phyloP scores from a whole-genome alignment of 208 protist genomes.

The Porcisia deanei region DNA sequence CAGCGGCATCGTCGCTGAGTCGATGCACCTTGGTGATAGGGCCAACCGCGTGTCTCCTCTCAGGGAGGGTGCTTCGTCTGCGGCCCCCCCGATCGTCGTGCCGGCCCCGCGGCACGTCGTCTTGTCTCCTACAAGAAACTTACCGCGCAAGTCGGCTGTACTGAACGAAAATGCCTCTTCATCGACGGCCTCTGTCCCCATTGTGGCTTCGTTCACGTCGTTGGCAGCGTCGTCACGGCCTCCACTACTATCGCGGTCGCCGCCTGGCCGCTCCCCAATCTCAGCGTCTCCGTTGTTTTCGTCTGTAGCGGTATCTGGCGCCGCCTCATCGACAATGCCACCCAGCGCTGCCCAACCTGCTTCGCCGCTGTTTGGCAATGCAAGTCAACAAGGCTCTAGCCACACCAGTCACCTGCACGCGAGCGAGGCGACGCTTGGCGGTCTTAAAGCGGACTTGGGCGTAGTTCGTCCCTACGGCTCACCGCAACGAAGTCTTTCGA shows the following conservation, averaged over 20 bases:
- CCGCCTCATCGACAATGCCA: not conserved
- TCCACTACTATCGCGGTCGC: conserved; percentile 4
- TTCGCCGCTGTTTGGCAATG: not conserved
- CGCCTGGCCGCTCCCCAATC: conserved; percentile 5
- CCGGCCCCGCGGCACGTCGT: not conserved
- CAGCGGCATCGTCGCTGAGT: not conserved
- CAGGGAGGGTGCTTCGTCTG: conserved; percentile 7
- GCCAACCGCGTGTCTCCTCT: conserved; percentile 37
- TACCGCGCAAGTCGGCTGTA: not conserved
- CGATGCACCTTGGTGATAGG: conserved; percentile 22
- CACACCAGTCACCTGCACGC: not conserved
- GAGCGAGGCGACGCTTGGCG: conserved; percentile 5
- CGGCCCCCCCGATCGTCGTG: conserved; percentile 1
- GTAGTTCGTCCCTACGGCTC: conserved; percentile 6
- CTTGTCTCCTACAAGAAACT: not conserved
- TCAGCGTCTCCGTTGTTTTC: not conserved
- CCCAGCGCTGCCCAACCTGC: not conserved
- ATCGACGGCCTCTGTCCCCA: not conserved
- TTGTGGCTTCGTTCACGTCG: not conserved
- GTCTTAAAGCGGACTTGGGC: not conserved
- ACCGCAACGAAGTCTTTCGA: conserved; percentile 6
- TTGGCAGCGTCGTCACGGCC: not conserved
- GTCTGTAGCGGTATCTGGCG: not conserved
- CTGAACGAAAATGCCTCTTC: conserved; percentile 5
- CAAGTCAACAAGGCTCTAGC: conserved; percentile 8